These are phyloP conservation scores for Cladosporium colombiae DNA, from an alignment of 2,329 filamentous ascomycete species.

Conservation along the genomic window DNA sequence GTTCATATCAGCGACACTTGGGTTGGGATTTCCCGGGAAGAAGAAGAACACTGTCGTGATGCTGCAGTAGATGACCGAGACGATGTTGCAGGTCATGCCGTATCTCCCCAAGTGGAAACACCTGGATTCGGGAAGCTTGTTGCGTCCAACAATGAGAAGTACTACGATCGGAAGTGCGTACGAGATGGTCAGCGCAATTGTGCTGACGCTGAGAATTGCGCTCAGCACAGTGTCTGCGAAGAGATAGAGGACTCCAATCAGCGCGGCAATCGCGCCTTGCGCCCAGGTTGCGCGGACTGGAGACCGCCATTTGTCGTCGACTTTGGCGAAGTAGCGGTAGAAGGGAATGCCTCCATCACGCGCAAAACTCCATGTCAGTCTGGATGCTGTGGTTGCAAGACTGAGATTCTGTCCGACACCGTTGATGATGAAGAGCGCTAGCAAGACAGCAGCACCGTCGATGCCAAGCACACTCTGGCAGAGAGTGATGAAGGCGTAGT, in stretches of 20 bases:
- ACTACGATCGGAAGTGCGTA: constrained; percentile 44
- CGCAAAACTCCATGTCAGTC: constrained; percentile 34
- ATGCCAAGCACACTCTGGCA: constrained; percentile 55
- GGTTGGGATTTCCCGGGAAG: constrained; percentile 24
- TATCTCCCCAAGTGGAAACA: constrained; percentile 48
- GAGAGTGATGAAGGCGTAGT: constrained; percentile 58
- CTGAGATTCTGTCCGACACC: constrained; percentile 56
- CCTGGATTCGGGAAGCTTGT: constrained; percentile 50
- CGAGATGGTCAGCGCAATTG: constrained; percentile 45
- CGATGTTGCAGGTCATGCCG: constrained; percentile 25
- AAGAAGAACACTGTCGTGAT: constrained; percentile 24
- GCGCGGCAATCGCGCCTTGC: constrained; percentile 49
- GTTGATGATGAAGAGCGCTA: constrained; percentile 58
- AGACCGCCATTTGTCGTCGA: constrained; percentile 54
- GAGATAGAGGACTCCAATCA: constrained; percentile 53
- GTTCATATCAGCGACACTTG: constrained; percentile 25
- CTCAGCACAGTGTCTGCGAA: constrained; percentile 45
- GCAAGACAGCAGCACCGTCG: constrained; percentile 47
- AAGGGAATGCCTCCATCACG: constrained; percentile 32
- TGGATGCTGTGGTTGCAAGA: constrained; percentile 45
- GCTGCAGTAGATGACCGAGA: constrained; percentile 34
- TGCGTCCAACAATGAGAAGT: constrained; percentile 50
- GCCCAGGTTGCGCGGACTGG: constrained; percentile 56
- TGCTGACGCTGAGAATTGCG: constrained; percentile 46
- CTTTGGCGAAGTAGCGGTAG: constrained; percentile 35